These are phyloP conservation scores for Neobulgaria alba DNA, from an alignment of 2,329 filamentous ascomycete genomes.

Conservation along the genomic window DNA sequence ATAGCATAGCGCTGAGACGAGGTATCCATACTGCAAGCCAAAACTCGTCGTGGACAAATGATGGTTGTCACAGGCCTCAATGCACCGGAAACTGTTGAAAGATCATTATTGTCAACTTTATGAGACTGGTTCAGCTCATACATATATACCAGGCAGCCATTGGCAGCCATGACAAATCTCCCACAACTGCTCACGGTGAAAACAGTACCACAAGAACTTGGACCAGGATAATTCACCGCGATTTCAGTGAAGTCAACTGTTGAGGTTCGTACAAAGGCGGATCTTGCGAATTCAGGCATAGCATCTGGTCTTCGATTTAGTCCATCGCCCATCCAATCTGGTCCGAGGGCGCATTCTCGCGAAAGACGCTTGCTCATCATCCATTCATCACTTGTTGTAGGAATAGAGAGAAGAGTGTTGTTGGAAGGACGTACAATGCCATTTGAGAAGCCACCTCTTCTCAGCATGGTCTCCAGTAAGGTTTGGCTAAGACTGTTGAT, in stretches of 20 bases:
- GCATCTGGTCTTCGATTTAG: constrained; percentile 7
- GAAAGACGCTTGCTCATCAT: constrained; percentile 36
- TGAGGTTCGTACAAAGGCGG: constrained; percentile 29
- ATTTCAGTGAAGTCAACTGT: constrained; percentile 32
- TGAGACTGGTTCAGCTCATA: constrained; percentile 34
- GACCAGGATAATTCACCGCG: constrained; percentile 20
- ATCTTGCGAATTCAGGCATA: constrained; percentile 4
- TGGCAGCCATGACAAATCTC: constrained; percentile 46
- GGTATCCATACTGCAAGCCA: constrained; percentile 56
- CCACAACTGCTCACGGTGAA: constrained; percentile 46
- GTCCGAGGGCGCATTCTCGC: constrained; percentile 33
- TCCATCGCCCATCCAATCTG: constrained; percentile 25
- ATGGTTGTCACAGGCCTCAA: constrained; percentile 43
- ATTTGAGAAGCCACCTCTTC: constrained; percentile 45
- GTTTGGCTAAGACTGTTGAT: constrained; percentile 42
- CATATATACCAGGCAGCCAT: constrained; percentile 45
- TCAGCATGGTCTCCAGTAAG: constrained; percentile 45
- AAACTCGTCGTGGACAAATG: constrained; percentile 45
- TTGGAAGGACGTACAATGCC: constrained; percentile 24
- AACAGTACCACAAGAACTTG: constrained; percentile 17
- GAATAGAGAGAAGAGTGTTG: constrained; percentile 11
- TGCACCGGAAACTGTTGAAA: constrained; percentile 18
- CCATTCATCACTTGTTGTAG: constrained; percentile 22
- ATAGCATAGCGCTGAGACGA: constrained; percentile 45
- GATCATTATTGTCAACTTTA: background rate